Evolutionary conservation across 2,329 filamentous ascomycete genomes (phyloP).

Genomic region (Cladosporium colombiae): DNA sequence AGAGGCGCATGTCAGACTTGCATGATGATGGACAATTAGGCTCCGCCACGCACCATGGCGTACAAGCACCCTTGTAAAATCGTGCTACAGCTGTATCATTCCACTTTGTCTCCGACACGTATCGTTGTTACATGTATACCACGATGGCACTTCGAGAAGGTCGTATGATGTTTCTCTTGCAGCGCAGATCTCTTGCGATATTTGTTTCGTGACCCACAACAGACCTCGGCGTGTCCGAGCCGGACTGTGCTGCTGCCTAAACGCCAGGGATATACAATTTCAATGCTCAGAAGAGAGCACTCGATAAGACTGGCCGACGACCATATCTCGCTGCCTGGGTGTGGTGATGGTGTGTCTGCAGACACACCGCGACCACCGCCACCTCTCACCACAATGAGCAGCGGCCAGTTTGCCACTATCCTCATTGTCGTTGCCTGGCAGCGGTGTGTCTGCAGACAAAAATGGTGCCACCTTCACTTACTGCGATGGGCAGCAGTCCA

Average conservation of each 20-base stretch:
- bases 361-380: neutral
- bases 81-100: neutral
- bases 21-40: neutral
- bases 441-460: neutral
- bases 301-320: neutral
- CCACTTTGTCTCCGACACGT: too few species aligned
- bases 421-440: neutral
- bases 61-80: neutral
- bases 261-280: neutral
- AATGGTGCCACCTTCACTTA: neutral
- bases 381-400: neutral
- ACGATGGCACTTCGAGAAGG: conserved; percentile 7
- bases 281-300: neutral
- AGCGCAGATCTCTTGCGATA: neutral
- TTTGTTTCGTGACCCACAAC: neutral
- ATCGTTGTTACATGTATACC: neutral
- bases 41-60: conserved; percentile 9
- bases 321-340: neutral
- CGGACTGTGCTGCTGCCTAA: neutral
- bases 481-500: neutral
- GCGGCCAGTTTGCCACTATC: neutral
- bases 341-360: neutral
- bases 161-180: conserved; percentile 19
- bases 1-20: conserved; percentile 8
- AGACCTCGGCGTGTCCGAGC: conserved; percentile 5